phyloP scores from a whole-genome alignment of 2,329 filamentous ascomycete species.

The Beauveria australis region DNA sequence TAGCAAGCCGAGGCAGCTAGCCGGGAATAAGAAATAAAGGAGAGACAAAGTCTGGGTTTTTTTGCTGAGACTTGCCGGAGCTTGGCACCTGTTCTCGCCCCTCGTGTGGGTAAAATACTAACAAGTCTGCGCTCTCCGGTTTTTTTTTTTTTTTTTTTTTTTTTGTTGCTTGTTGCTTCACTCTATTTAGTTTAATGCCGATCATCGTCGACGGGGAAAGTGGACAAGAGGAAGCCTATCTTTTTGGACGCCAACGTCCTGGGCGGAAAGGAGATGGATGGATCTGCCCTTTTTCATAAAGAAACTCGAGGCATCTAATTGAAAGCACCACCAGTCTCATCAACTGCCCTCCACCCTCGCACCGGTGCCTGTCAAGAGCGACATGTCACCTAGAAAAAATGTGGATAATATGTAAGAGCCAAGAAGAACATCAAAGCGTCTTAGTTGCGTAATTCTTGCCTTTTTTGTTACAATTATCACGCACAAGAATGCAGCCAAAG shows the following conservation, averaged over 20 bases:
- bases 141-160: too few relatives aligned
- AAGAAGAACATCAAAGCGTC: not conserved
- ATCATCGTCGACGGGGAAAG: not conserved
- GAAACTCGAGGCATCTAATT: not conserved
- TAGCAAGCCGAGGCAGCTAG: not conserved
- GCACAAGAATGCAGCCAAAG: not conserved
- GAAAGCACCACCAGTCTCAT: not conserved
- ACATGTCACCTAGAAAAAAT: not conserved
- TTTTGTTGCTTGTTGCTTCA: not conserved
- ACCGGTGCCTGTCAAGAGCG: not conserved
- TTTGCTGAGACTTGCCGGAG: not conserved
- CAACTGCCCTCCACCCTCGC: not conserved
- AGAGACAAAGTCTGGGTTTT: not conserved
- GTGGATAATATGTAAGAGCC: not conserved
- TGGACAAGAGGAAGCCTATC: not conserved
- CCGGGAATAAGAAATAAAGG: not conserved
- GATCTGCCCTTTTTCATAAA: not conserved
- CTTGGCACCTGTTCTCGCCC: too few relatives aligned
- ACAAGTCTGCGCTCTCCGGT: too few relatives aligned
- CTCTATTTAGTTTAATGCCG: not conserved
- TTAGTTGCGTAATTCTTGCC: too few relatives aligned
- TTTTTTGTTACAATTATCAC: not conserved
- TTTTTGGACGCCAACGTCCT: not conserved
- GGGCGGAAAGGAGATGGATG: not conserved
- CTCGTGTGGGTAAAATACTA: too few relatives aligned